A percentile compares a stretch with the other conserved stretches of the same genome.
phyloP scores from a whole-genome alignment of 1,139 yeast species.

The Kluyveromyces marxianus region DNA sequence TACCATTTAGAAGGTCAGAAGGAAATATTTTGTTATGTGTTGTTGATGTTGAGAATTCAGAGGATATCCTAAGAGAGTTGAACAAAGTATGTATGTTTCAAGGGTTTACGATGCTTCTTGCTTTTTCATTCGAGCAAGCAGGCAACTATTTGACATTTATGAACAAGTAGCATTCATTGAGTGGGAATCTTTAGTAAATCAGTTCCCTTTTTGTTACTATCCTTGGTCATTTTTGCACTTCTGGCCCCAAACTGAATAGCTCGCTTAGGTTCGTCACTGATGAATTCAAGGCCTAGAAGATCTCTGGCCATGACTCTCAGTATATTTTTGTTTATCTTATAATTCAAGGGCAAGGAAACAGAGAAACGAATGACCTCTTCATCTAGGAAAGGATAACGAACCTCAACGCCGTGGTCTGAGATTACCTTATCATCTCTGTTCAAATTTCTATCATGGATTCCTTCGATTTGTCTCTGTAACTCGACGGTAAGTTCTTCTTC shows the following conservation, averaged over 20 bases:
- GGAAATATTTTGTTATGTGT: slow-evolving; percentile 62
- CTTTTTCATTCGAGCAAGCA: slow-evolving; percentile 84
- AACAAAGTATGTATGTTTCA: slow-evolving; percentile 64
- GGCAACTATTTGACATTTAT: slow-evolving; percentile 56
- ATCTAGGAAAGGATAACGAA: slow-evolving; percentile 83
- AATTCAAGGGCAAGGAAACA: slow-evolving; percentile 43
- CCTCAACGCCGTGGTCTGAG: slow-evolving; percentile 80
- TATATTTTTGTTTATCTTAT: slow-evolving; percentile 54
- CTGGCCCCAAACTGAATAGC: slow-evolving; percentile 97
- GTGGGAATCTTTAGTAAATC: slow-evolving; percentile 20
- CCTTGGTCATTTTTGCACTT: slow-evolving; percentile 70
- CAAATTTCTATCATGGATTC: slow-evolving; percentile 70
- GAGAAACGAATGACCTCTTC: slow-evolving; percentile 50
- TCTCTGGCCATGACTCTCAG: slow-evolving; percentile 54
- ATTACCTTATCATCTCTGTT: slow-evolving; percentile 90
- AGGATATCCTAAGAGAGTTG: slow-evolving; percentile 59
- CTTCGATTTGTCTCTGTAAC: slow-evolving; percentile 58
- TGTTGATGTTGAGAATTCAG: slow-evolving; percentile 72
- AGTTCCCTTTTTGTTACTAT: slow-evolving; percentile 34
- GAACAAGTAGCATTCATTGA: slow-evolving; percentile 13
- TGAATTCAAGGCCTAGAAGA: slow-evolving; percentile 44
- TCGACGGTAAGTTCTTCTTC: slow-evolving; percentile 40
- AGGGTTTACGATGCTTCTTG: slow-evolving; percentile 62
- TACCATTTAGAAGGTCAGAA: slow-evolving; percentile 44
- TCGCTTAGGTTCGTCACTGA: slow-evolving; percentile 71